A percentile compares a stretch with the other conserved stretches of the same genome.
phyloP scores from a whole-genome alignment of 169 alveolate genomes.

The Plasmodium cynomolgi region DNA sequence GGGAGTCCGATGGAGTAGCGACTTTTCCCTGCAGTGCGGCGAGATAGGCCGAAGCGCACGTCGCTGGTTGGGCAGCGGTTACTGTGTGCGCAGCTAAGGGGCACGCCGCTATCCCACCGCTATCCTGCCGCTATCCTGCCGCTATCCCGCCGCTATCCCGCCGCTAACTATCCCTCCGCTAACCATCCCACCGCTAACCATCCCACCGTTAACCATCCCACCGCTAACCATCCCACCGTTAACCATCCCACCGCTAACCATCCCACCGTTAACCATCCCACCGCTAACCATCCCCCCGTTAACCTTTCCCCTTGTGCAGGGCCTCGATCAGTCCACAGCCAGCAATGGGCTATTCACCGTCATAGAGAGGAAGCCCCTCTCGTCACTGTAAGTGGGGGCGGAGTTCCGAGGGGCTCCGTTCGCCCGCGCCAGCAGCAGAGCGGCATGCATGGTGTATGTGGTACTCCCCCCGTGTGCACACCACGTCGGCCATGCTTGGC shows the following conservation, averaged over 20 bases:
- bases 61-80: too few relatives aligned
- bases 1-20: neutral
- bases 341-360: constrained; percentile 72
- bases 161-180: too few relatives aligned
- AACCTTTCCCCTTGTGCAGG: neutral
- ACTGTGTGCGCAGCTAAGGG: too few relatives aligned
- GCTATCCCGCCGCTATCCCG: too few relatives aligned
- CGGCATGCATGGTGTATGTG: neutral
- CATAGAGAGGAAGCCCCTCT: constrained; percentile 60
- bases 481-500: neutral
- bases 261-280: neutral
- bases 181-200: too few relatives aligned
- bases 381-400: constrained; percentile 44
- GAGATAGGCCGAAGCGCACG: neutral
- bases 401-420: neutral
- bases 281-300: neutral
- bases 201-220: neutral
- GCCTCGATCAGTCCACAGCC: constrained; percentile 47
- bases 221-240: neutral
- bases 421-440: neutral
- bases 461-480: neutral
- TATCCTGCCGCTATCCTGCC: too few relatives aligned
- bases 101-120: too few relatives aligned
- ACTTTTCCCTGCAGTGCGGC: too few relatives aligned
- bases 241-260: neutral